Percentiles rank a stretch among this genome's conserved stretches.
Conservation (phyloP, 169 alveolate species). For the Plasmodium inui region DNA sequence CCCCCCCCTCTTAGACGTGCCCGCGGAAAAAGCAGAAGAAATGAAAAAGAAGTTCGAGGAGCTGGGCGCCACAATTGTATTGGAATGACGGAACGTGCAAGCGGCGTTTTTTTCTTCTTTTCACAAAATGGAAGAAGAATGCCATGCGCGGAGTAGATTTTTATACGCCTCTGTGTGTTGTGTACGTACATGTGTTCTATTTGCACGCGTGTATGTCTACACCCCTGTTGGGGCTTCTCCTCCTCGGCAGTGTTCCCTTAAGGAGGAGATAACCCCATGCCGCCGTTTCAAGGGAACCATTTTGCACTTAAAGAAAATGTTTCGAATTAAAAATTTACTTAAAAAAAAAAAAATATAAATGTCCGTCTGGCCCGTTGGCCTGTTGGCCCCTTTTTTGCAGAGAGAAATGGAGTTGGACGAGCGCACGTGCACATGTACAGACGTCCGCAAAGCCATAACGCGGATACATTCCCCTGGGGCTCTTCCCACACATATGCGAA, state of each 20-base stretch:
- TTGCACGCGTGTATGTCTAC: neutral
- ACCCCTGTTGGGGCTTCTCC: neutral
- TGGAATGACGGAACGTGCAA: constrained; percentile 41
- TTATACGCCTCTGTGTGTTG: neutral
- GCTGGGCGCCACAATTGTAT: constrained; percentile 85
- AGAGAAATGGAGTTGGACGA: neutral
- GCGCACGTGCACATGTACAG: too few species aligned
- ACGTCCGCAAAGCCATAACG: neutral
- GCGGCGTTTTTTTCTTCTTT: constrained; percentile 18
- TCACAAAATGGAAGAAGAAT: neutral
- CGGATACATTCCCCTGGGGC: too few species aligned
- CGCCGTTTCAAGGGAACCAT: neutral
- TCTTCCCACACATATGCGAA: neutral
- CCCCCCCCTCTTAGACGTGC: constrained; percentile 74
- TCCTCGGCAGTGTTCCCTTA: neutral
- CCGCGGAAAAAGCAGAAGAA: constrained; percentile 86
- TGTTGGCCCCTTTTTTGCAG: too few species aligned
- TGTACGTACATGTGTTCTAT: neutral
- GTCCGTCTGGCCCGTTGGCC: neutral
- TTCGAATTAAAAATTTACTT: neutral
- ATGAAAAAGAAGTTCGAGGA: constrained; percentile 83
- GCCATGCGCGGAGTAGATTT: neutral
- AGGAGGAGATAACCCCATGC: neutral
- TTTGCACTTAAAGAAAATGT: neutral
- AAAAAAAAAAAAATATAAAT: neutral